Evolutionary conservation across 805 yeast genomes (phyloP).

Genomic region (Starmerella stellata): DNA sequence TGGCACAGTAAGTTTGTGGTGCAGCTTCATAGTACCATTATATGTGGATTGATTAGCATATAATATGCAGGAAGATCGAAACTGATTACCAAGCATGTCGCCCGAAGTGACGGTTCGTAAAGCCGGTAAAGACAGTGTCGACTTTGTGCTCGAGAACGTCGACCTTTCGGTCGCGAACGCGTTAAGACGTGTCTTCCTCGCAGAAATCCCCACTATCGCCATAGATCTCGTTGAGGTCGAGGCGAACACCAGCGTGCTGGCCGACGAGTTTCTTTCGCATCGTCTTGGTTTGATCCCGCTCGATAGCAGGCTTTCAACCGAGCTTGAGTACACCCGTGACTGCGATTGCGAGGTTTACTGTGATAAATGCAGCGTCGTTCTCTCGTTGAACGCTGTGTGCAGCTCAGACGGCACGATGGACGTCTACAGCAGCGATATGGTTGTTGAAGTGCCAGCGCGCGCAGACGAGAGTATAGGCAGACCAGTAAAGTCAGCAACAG

Average conservation of each 20-base stretch:
- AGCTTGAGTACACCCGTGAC: slow-evolving; percentile 74
- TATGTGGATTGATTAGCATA: too few relatives aligned
- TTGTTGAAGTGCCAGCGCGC: slow-evolving; percentile 28
- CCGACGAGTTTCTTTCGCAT: slow-evolving; percentile 92
- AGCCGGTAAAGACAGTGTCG: slow-evolving; percentile 72
- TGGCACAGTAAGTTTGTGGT: too few relatives aligned
- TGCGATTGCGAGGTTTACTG: slow-evolving; percentile 98
- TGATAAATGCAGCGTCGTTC: slow-evolving; percentile 79
- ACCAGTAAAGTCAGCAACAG: slow-evolving; percentile 63
- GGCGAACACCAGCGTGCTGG: slow-evolving; percentile 79
- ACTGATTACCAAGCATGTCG: slow-evolving; percentile 2
- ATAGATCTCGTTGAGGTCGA: slow-evolving; percentile 91
- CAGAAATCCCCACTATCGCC: slow-evolving; percentile 96
- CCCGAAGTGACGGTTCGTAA: slow-evolving; percentile 81
- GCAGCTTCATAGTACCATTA: too few relatives aligned
- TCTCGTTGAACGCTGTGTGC: slow-evolving; percentile 73
- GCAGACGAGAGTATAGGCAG: slow-evolving; percentile 40
- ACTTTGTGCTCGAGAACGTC: slow-evolving; percentile 70
- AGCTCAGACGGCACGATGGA: slow-evolving; percentile 75
- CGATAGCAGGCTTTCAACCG: slow-evolving; percentile 65
- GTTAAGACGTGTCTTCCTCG: slow-evolving; percentile 73
- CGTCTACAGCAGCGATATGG: slow-evolving; percentile 71
- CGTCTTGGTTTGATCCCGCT: slow-evolving; percentile 84
- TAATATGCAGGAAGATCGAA: too few relatives aligned
- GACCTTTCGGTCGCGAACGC: slow-evolving; percentile 88